Evolutionary conservation across 768 basidiomycete genomes (phyloP).

Genomic region (Russula lepida): DNA sequence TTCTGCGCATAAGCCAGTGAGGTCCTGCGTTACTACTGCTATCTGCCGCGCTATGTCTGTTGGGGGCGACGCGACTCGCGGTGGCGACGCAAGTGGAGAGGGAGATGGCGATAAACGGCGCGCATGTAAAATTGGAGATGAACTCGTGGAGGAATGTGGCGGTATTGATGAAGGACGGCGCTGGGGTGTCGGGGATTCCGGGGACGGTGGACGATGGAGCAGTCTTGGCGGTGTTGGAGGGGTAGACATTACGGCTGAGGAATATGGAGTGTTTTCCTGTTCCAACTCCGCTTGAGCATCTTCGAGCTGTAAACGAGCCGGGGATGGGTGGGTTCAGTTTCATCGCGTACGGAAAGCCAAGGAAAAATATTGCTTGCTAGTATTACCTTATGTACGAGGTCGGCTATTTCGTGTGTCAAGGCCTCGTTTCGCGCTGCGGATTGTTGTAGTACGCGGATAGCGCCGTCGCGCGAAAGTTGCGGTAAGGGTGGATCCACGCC

Average conservation of each 20-base stretch:
- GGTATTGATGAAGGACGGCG: not conserved
- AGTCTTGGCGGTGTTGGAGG: not conserved
- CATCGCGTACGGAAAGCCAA: not conserved
- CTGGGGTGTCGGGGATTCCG: slow-evolving; percentile 1
- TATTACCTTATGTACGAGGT: slow-evolving; percentile 13
- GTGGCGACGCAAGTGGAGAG: not conserved
- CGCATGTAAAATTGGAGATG: not conserved
- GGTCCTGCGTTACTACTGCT: slow-evolving; percentile 3
- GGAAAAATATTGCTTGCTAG: not conserved
- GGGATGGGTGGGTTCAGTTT: not conserved
- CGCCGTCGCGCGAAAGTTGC: slow-evolving; percentile 17
- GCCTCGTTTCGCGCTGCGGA: slow-evolving; percentile 15
- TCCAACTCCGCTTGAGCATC: slow-evolving; percentile 4
- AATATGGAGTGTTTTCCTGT: not conserved
- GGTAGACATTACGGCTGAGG: not conserved
- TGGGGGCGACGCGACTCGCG: not conserved
- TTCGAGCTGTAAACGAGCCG: slow-evolving; percentile 7
- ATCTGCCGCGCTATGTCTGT: slow-evolving; percentile 10
- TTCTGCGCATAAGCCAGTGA: slow-evolving; percentile 1
- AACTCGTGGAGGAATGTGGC: not conserved
- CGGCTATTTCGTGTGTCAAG: slow-evolving; percentile 13
- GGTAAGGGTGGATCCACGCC: not conserved
- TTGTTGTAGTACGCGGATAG: slow-evolving; percentile 16
- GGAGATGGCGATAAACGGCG: not conserved
- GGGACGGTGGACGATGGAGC: not conserved